Evolutionary conservation across 768 basidiomycete species (phyloP).

Genomic region (Pleurotus ostreatus): DNA sequence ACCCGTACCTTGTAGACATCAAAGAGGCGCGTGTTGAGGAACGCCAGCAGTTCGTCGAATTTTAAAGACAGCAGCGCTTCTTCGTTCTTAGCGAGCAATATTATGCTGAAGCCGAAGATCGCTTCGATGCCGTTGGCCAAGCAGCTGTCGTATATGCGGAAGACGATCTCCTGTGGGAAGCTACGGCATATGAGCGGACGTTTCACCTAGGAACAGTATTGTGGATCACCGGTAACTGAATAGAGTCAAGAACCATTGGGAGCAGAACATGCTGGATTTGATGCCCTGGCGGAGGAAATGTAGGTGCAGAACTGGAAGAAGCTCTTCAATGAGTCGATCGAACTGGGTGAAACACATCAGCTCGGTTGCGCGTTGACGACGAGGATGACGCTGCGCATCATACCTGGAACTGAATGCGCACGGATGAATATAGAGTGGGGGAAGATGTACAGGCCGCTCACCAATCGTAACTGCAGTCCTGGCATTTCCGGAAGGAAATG

Average conservation of each 20-base stretch:
- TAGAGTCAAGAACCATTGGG: conserved; percentile 97
- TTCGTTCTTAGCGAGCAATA: conserved; percentile 86
- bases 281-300: conserved; percentile 93
- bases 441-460: conserved; percentile 28
- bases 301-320: conserved; percentile 87
- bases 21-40: conserved; percentile 77
- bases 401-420: conserved; percentile 55
- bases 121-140: conserved; percentile 97
- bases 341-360: conserved; percentile 48
- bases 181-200: conserved; percentile 32
- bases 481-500: conserved; percentile 99
- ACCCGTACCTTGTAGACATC: conserved; percentile 68
- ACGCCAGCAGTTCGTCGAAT: conserved; percentile 87
- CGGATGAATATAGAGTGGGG: neutral
- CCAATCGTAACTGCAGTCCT: conserved; percentile 87
- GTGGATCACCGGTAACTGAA: conserved; percentile 83
- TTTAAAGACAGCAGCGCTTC: conserved; percentile 71
- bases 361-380: neutral
- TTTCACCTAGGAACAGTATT: neutral
- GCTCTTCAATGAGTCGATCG: conserved; percentile 89
- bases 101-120: conserved; percentile 91
- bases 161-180: conserved; percentile 92
- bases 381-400: conserved; percentile 1
- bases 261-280: conserved; percentile 98
- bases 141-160: conserved; percentile 94